Evolutionary conservation across 2,329 filamentous ascomycete species (phyloP).

Genomic region (Beauveria pseudobassiana): DNA sequence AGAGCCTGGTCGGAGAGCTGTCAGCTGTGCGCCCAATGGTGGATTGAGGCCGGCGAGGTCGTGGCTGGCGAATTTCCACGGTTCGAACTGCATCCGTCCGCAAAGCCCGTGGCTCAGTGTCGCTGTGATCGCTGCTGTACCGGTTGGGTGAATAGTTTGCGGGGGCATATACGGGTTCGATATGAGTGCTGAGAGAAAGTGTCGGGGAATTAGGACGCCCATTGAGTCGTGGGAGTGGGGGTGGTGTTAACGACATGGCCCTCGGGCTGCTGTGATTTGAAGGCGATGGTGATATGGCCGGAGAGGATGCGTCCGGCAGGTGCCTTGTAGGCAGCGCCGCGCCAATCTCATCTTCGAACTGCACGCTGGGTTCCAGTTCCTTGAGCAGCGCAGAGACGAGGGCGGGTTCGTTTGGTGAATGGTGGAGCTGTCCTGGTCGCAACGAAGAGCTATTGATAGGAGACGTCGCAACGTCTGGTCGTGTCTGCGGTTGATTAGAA

Average conservation of each 20-base stretch:
- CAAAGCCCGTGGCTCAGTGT: conserved; percentile 31
- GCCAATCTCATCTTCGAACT: conserved; percentile 47
- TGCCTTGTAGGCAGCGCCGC: conserved; percentile 22
- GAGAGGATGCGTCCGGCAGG: conserved; percentile 43
- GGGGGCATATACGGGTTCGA: conserved; percentile 67
- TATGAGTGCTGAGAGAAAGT: conserved; percentile 59
- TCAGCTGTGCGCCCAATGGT: conserved; percentile 47
- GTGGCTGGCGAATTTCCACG: conserved; percentile 45
- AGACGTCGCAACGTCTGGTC: conserved; percentile 11
- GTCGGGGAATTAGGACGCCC: conserved; percentile 57
- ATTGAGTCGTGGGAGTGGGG: conserved; percentile 49
- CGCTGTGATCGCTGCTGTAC: conserved; percentile 38
- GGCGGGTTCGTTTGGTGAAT: conserved; percentile 51
- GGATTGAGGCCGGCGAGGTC: conserved; percentile 39
- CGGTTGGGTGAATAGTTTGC: conserved; percentile 63
- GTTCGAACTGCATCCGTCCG: conserved; percentile 23
- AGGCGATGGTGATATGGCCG: conserved; percentile 55
- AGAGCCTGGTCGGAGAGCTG: conserved; percentile 56
- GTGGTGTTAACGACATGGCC: conserved; percentile 61
- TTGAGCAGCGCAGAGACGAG: conserved; percentile 82
- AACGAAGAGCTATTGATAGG: background rate
- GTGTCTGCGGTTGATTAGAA: conserved; percentile 4
- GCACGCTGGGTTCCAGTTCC: conserved; percentile 67
- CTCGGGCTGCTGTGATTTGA: conserved; percentile 61
- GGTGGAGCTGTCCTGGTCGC: background rate